Percentiles rank a stretch among this genome's conserved stretches.
Conservation (phyloP, 352 stramenopile genomes). For the Plasmopara viticola region DNA sequence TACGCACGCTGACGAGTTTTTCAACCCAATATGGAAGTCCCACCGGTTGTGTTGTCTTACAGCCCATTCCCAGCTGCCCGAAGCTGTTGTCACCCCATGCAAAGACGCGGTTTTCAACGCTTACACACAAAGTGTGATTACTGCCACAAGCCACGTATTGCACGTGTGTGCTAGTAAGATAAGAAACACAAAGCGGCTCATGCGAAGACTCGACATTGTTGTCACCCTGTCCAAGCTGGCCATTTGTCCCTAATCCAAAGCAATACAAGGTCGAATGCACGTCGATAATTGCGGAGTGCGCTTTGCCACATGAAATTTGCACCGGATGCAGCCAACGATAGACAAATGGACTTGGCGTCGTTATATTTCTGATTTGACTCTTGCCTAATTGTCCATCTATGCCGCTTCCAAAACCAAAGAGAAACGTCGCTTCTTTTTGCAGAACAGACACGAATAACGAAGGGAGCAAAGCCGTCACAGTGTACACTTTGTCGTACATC, state of each 20-base stretch:
- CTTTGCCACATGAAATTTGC: too few species aligned
- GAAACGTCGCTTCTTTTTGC: constrained; percentile 41
- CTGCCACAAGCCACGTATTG: constrained; percentile 11
- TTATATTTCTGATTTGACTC: constrained; percentile 37
- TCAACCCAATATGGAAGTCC: too few species aligned
- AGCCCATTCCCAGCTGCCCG: constrained; percentile 49
- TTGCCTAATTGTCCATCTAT: constrained; percentile 49
- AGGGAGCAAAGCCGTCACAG: constrained; percentile 28
- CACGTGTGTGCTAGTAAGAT: too few species aligned
- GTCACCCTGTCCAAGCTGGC: too few species aligned
- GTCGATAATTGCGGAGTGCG: too few species aligned
- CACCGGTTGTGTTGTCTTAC: constrained; percentile 7
- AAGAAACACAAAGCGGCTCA: too few species aligned
- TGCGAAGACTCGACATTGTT: too few species aligned
- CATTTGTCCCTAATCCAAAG: too few species aligned
- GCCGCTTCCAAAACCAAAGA: constrained; percentile 42
- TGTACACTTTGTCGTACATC: constrained; percentile 41
- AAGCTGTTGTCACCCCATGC: constrained; percentile 61
- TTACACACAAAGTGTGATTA: constrained; percentile 62
- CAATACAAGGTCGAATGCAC: too few species aligned
- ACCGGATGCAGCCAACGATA: too few species aligned
- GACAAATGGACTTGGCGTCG: constrained; percentile 45
- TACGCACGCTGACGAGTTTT: too few species aligned
- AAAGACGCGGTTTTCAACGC: constrained; percentile 46
- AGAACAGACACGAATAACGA: constrained; percentile 41